Percentiles rank a stretch among this genome's conserved stretches.
These are phyloP conservation scores for Fusarium anguioides DNA, from an alignment of 2,329 filamentous ascomycete genomes.

Conservation along the genomic window DNA sequence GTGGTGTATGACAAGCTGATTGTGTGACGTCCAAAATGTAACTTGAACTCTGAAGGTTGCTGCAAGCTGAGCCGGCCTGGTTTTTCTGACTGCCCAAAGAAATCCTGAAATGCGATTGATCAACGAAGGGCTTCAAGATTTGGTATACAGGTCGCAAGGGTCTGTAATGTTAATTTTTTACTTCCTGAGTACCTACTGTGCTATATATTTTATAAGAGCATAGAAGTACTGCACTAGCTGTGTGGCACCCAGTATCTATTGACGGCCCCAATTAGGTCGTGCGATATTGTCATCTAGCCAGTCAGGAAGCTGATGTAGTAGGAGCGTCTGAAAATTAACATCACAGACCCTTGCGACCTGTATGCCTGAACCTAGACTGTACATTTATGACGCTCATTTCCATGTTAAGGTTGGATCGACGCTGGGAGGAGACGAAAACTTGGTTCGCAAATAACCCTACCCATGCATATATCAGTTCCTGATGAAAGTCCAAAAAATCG, in stretches of 20 bases:
- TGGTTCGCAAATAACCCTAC: conserved; percentile 39
- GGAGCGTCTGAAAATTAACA: no score
- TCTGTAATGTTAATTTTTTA: no score
- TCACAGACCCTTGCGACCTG: no score
- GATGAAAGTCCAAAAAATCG: conserved; percentile 16
- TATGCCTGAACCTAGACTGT: conserved; percentile 15
- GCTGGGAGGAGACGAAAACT: conserved; percentile 32
- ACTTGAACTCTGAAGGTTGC: background rate
- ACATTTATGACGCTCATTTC: conserved; percentile 30
- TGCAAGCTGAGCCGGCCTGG: background rate
- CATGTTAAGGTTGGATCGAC: conserved; percentile 30
- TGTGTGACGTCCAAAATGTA: conserved; percentile 34
- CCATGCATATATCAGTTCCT: conserved; percentile 12
- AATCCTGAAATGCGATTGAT: conserved; percentile 8
- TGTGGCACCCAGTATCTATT: no score
- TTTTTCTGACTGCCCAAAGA: background rate
- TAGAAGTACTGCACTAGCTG: no score
- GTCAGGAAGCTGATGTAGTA: no score
- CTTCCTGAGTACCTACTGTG: no score
- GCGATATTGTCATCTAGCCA: no score
- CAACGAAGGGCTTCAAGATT: conserved; percentile 17
- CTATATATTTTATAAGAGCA: no score
- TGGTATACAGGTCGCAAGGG: background rate
- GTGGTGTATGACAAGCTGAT: conserved; percentile 45
- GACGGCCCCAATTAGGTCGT: no score